A percentile compares a stretch with the other conserved stretches of the same genome.
These are phyloP conservation scores for Phytophthora fragariae DNA, from an alignment of 352 stramenopile species.

Conservation along the genomic window DNA sequence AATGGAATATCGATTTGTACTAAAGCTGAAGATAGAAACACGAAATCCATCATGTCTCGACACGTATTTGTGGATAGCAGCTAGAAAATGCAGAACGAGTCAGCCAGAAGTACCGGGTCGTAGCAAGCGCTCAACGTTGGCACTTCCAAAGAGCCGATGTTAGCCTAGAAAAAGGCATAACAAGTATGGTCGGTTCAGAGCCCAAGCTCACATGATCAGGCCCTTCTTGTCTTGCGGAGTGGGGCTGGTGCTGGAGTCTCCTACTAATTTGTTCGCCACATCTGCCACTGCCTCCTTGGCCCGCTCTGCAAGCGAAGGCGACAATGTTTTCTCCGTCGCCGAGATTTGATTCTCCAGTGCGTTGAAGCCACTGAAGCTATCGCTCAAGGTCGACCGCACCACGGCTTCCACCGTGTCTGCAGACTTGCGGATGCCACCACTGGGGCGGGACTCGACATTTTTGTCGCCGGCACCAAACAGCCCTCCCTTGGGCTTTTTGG, in stretches of 20 bases:
- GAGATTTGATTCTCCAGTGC: constrained; percentile 38
- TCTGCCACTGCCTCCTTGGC: constrained; percentile 31
- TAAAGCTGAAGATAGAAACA: too few relatives aligned
- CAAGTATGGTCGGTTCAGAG: background rate
- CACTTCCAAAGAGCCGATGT: too few relatives aligned
- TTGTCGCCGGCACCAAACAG: constrained; percentile 14
- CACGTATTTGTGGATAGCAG: too few relatives aligned
- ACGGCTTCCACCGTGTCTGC: constrained; percentile 35
- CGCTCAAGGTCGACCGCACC: constrained; percentile 33
- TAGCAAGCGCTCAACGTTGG: too few relatives aligned
- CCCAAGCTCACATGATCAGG: constrained; percentile 11
- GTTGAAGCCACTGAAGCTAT: constrained; percentile 34
- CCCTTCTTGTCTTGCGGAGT: constrained; percentile 1
- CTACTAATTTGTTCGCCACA: constrained; percentile 26
- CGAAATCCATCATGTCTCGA: too few relatives aligned
- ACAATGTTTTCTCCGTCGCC: constrained; percentile 31
- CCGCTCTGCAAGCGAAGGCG: constrained; percentile 24
- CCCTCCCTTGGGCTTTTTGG: constrained; percentile 4
- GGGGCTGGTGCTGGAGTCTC: constrained; percentile 20
- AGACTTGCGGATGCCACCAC: background rate
- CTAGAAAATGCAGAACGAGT: too few relatives aligned
- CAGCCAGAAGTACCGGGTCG: too few relatives aligned
- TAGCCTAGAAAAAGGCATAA: too few relatives aligned
- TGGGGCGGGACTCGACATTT: background rate
- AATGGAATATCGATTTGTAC: too few relatives aligned